Evolutionary conservation across 1,139 yeast genomes (phyloP).

Genomic region (Hyphopichia pseudoburtonii): DNA sequence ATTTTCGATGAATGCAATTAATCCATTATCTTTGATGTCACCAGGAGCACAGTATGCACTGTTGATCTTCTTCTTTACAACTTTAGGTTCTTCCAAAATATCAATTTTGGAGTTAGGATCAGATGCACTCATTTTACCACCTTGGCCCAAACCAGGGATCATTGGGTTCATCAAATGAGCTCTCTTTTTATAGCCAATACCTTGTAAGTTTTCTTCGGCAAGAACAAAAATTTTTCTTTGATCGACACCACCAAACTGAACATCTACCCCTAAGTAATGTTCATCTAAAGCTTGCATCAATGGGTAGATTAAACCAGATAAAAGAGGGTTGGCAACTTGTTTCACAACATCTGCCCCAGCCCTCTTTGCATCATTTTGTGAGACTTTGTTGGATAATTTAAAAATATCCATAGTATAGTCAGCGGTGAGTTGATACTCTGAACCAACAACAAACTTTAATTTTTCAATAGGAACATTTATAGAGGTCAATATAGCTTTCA

Average conservation of each 20-base stretch:
- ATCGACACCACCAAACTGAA: slow-evolving; percentile 98
- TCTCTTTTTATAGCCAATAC: slow-evolving; percentile 91
- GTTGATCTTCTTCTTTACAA: slow-evolving; percentile 84
- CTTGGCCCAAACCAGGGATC: slow-evolving; percentile 97
- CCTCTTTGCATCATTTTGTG: slow-evolving; percentile 95
- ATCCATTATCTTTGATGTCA: slow-evolving; percentile 85
- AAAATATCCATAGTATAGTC: slow-evolving; percentile 88
- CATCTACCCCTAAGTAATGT: slow-evolving; percentile 84
- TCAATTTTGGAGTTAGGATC: slow-evolving; percentile 98
- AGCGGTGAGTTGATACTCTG: slow-evolving; percentile 76
- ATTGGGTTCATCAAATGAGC: slow-evolving; percentile 98
- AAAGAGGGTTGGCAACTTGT: slow-evolving; percentile 90
- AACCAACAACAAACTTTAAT: slow-evolving; percentile 80
- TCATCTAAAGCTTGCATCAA: slow-evolving; percentile 99
- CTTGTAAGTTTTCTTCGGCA: slow-evolving; percentile 90
- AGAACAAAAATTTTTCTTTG: slow-evolving; percentile 97
- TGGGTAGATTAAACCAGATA: slow-evolving; percentile 94
- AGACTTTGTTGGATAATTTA: slow-evolving; percentile 75
- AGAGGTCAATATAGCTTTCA: slow-evolving; percentile 80
- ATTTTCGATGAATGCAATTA: slow-evolving; percentile 78
- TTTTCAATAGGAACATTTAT: slow-evolving; percentile 91
- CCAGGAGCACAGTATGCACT: slow-evolving; percentile 97
- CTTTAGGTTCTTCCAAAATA: slow-evolving; percentile 82
- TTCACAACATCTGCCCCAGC: slow-evolving; percentile 99
- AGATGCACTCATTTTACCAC: slow-evolving; percentile 98